Percentiles rank a stretch among this genome's conserved stretches.
Conservation (phyloP, 768 basidiomycete genomes). For the Xerocomus spinulosus region DNA sequence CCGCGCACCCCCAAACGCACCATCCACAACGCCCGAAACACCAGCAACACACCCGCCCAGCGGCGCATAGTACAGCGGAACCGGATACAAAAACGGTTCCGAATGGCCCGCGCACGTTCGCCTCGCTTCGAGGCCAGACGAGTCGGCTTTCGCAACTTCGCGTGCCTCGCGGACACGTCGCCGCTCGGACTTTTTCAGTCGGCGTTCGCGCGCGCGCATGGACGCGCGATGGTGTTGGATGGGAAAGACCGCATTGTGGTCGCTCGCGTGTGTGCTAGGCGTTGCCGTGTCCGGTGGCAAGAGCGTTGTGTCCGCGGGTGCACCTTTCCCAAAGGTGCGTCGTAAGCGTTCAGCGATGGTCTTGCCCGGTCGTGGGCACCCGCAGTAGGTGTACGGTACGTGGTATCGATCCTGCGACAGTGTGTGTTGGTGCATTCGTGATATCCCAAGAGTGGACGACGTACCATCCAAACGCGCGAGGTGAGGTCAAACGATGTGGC, state of each 20-base stretch:
- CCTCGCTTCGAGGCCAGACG: not conserved
- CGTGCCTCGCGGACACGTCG: slow-evolving; percentile 2
- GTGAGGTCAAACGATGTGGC: slow-evolving; percentile 47
- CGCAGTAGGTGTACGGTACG: slow-evolving; percentile 54
- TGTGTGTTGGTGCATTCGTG: not conserved
- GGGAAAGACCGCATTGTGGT: slow-evolving; percentile 45
- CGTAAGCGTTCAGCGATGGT: slow-evolving; percentile 42
- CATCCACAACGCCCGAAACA: not conserved
- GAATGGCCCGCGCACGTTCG: not conserved
- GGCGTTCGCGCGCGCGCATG: slow-evolving; percentile 6
- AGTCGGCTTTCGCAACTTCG: not conserved
- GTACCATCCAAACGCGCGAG: slow-evolving; percentile 44
- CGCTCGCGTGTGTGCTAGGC: slow-evolving; percentile 48
- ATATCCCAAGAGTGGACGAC: slow-evolving; percentile 4
- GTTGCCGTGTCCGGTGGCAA: slow-evolving; percentile 33
- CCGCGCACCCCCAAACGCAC: not conserved
- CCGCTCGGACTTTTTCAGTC: slow-evolving; percentile 10
- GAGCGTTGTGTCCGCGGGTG: no score
- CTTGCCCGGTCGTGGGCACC: slow-evolving; percentile 46
- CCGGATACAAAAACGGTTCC: not conserved
- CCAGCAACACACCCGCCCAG: not conserved
- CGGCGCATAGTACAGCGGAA: not conserved
- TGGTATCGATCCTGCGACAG: slow-evolving; percentile 39
- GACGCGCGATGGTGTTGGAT: slow-evolving; percentile 17
- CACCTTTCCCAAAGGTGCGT: slow-evolving; percentile 16